phyloP scores from a whole-genome alignment of 164 flowering plant species.

The Sextonia rubra region DNA sequence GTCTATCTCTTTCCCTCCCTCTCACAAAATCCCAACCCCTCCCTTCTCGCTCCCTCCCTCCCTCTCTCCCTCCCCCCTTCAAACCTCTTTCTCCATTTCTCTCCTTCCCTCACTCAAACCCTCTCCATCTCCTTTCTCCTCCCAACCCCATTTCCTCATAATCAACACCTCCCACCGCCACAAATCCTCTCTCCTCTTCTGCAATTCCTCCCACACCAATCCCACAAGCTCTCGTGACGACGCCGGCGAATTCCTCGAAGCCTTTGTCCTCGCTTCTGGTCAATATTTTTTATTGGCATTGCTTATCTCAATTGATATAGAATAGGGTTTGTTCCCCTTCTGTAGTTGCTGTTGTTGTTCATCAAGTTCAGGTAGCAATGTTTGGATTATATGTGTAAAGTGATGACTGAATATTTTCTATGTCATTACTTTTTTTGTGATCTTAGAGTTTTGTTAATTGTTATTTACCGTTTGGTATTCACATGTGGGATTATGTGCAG shows the following conservation, averaged over 20 bases:
- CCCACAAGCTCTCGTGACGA: constrained; percentile 20
- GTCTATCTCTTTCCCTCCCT: too few relatives aligned
- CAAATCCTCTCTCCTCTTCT: constrained; percentile 24
- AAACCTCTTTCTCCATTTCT: background rate
- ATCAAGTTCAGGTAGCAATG: too few relatives aligned
- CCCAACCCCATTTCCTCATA: background rate
- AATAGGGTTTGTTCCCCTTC: background rate
- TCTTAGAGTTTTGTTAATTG: background rate
- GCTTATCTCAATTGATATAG: background rate
- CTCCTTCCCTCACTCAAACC: too few relatives aligned
- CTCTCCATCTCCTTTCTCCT: background rate
- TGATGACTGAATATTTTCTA: background rate
- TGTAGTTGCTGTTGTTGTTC: background rate
- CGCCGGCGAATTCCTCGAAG: constrained; percentile 37
- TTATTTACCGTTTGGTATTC: background rate
- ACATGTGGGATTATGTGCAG: background rate
- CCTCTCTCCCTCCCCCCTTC: too few relatives aligned
- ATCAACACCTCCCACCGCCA: background rate
- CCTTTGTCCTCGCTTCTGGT: constrained; percentile 57
- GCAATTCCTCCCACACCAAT: constrained; percentile 27
- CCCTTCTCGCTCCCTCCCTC: too few relatives aligned
- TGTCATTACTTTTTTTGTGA: background rate
- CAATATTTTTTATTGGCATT: background rate
- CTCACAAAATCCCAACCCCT: too few relatives aligned
- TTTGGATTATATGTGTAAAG: too few relatives aligned